Base-by-base conservation (phyloP, 352 stramenopile species). In the Globisporangium nodosum region DNA sequence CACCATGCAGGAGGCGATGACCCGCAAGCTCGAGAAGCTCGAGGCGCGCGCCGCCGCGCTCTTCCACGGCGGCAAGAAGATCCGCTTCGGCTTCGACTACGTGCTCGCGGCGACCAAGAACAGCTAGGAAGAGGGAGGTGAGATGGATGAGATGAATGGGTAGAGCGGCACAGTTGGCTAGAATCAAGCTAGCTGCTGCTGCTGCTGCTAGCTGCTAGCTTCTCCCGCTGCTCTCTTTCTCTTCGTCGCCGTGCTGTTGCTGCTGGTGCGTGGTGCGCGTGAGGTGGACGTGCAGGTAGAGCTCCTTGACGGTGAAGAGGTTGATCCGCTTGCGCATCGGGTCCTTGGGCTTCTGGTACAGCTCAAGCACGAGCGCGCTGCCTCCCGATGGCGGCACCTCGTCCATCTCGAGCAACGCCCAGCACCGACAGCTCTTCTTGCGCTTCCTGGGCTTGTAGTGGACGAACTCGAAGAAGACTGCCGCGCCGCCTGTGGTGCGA, bases 31-130 rank as follows among this genome's bases (percentile, higher is more conserved):
- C 56, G 56, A 20, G 33, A 18, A 1, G 48, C 54, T 66, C 39
- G 54, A 66, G 46, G 27, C 31, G 49, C 60, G 54, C 21, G 49
- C 54, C 7, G 53, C 50, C 24, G 49, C 58, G 46, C 77, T 90
- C 30, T 95, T 97, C 53, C 69, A 78, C 21, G 78, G 84, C 50
- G 68, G 61, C 27, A 64, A 52, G 27, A 67, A 66, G 39, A 58
- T 81, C 39, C 63, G 66, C 42, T 87, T 97, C 43, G 91, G 91
- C 49, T 97, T 96, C 69, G 89, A 97, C 68, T 97, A 97, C 66
- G 87, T 97, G 5, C 68, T 97, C 39, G 74, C 76, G 45, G 76
- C 76, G 18, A 61, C 31, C 50, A 82, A 79, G 47, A 50, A 31
- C 15, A 21, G 15, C 35, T 50, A 54, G 37, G 12, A 24, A 9